Evolutionary conservation across 164 flowering plant species (phyloP).

Genomic region (Santalum album): DNA sequence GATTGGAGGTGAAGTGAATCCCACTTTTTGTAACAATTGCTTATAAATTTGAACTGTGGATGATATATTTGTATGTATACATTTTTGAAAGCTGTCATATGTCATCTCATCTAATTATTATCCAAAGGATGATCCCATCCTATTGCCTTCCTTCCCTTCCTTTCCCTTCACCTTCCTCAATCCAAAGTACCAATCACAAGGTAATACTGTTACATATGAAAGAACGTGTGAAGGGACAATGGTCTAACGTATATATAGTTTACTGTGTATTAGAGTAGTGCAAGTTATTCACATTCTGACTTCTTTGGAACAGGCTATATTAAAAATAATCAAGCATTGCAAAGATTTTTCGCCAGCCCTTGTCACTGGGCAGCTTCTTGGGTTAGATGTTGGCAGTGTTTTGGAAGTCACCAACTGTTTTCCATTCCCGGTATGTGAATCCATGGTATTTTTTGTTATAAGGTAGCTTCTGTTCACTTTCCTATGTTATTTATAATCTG

Average conservation of each 20-base stretch:
- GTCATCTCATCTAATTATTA: too few relatives aligned
- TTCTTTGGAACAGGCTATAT: conserved; percentile 40
- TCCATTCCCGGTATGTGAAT: conserved; percentile 76
- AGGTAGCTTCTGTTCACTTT: background rate
- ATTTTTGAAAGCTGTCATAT: too few relatives aligned
- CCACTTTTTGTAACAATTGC: too few relatives aligned
- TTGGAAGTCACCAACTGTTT: conserved; percentile 97
- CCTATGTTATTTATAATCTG: background rate
- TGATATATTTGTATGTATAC: too few relatives aligned
- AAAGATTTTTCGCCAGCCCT: conserved; percentile 83
- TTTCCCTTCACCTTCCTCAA: too few relatives aligned
- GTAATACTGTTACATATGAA: too few relatives aligned
- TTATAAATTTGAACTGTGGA: too few relatives aligned
- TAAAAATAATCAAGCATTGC: conserved; percentile 95
- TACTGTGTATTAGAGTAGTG: background rate
- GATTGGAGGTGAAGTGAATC: too few relatives aligned
- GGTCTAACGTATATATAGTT: background rate
- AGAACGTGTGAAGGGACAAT: too few relatives aligned
- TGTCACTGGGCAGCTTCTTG: conserved; percentile 94
- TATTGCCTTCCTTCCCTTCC: too few relatives aligned
- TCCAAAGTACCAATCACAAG: too few relatives aligned
- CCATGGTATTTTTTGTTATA: background rate
- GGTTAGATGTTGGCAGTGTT: conserved; percentile 95
- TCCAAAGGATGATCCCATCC: too few relatives aligned
- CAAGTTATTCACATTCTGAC: background rate